These are phyloP conservation scores for Collybiopsis confluens DNA, from an alignment of 768 basidiomycete species.

Conservation along the genomic window DNA sequence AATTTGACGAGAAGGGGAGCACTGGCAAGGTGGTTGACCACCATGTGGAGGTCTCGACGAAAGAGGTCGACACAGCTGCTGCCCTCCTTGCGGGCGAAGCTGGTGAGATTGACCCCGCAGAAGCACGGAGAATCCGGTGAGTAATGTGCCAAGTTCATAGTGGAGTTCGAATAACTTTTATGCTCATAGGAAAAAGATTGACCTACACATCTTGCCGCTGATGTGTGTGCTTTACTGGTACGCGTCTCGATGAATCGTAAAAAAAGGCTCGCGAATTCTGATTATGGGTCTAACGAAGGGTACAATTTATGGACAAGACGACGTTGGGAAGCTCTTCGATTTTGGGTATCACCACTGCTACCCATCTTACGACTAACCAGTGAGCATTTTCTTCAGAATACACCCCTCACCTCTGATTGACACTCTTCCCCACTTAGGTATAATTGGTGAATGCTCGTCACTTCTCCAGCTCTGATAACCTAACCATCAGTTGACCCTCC, in stretches of 20 bases:
- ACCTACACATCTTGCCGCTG: conserved; percentile 45
- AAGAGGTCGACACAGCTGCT: conserved; percentile 43
- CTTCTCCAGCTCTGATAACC: neutral
- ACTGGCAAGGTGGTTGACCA: conserved; percentile 4
- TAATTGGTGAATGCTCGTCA: neutral
- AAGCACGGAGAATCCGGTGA: conserved; percentile 35
- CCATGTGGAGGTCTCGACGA: conserved; percentile 36
- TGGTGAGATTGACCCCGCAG: conserved; percentile 29
- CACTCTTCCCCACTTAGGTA: conserved; percentile 2
- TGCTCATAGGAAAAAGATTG: conserved; percentile 47
- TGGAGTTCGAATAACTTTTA: too few species aligned
- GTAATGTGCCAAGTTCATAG: too few species aligned
- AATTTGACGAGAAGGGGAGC: conserved; percentile 21
- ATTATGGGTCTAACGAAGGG: conserved; percentile 27
- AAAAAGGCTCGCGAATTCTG: neutral
- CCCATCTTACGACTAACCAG: conserved; percentile 7
- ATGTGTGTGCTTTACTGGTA: conserved; percentile 47
- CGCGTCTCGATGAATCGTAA: neutral
- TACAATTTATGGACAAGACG: conserved; percentile 54
- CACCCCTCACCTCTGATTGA: conserved; percentile 8
- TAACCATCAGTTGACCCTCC: too few species aligned
- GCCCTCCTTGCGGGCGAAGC: conserved; percentile 32
- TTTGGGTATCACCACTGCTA: conserved; percentile 33
- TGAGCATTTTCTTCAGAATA: conserved; percentile 10
- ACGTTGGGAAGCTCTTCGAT: conserved; percentile 46